Conservation (phyloP, 176 grass and related monocot genomes). For the Carex scoparia region DNA sequence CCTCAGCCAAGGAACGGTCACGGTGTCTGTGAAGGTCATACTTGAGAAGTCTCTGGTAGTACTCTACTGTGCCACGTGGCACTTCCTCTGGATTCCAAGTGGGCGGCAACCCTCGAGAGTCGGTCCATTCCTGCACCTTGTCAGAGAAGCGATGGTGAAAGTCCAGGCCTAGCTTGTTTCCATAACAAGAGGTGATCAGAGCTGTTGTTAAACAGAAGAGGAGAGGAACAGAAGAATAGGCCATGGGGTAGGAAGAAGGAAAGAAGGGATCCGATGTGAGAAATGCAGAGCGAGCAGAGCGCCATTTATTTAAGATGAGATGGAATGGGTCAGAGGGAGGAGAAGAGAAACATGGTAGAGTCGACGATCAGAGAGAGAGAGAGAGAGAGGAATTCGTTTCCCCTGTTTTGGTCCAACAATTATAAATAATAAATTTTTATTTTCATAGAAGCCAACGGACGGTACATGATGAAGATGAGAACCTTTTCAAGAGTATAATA, state of each 20-base stretch:
- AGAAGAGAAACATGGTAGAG: not conserved
- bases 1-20: slow-evolving; percentile 27
- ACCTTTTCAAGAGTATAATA: too few relatives aligned
- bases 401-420: not conserved
- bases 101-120: slow-evolving; percentile 30
- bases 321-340: not conserved
- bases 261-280: not conserved
- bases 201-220: not conserved
- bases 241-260: not conserved
- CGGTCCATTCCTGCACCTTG: slow-evolving; percentile 43
- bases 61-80: slow-evolving; percentile 40
- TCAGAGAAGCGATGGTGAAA: slow-evolving; percentile 77
- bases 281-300: not conserved
- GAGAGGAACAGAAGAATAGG: not conserved
- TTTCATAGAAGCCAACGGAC: not conserved
- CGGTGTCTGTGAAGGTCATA: slow-evolving; percentile 38
- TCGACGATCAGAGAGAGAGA: not conserved
- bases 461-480: too few relatives aligned
- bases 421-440: too few relatives aligned
- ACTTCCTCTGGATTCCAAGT: slow-evolving; percentile 18
- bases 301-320: not conserved
- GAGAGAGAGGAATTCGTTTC: not conserved
- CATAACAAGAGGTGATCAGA: not conserved
- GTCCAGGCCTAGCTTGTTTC: slow-evolving; percentile 45
- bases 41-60: slow-evolving; percentile 51